Conservation (phyloP, 441 rosid genomes). For the Isatis lusitanica region DNA sequence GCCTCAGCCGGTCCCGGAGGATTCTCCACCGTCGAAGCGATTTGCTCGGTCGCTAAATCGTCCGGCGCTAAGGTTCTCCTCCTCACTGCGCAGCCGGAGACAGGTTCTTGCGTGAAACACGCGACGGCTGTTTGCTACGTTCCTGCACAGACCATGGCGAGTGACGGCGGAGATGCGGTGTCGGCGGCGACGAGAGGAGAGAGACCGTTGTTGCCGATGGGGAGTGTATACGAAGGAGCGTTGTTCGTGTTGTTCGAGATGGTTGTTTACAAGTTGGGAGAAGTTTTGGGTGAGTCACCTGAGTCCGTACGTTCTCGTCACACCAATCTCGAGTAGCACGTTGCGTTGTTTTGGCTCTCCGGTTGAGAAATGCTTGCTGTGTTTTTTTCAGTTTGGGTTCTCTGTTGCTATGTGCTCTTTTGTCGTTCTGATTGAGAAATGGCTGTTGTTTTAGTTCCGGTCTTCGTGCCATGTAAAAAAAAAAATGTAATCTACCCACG, state of each 20-base stretch:
- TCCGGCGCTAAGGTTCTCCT: conserved; percentile 60
- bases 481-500: too few relatives aligned
- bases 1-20: conserved; percentile 90
- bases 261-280: conserved; percentile 69
- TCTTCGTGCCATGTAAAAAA: background rate
- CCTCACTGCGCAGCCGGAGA: conserved; percentile 70
- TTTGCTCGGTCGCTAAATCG: conserved; percentile 64
- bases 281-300: conserved; percentile 57
- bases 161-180: conserved; percentile 34
- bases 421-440: background rate
- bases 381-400: background rate
- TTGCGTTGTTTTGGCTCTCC: background rate
- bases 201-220: conserved; percentile 77
- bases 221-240: conserved; percentile 83
- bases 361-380: conserved; percentile 9
- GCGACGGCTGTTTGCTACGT: conserved; percentile 65
- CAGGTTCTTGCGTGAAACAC: conserved; percentile 56
- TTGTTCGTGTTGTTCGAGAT: conserved; percentile 88
- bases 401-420: conserved; percentile 1
- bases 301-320: conserved; percentile 77
- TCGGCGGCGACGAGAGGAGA: background rate
- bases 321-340: conserved; percentile 69
- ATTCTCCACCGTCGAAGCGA: conserved; percentile 85
- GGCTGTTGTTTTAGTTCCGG: background rate
- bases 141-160: conserved; percentile 84